phyloP scores from a whole-genome alignment of 108 stramenopile genomes.

The Skeletonema tropicum region DNA sequence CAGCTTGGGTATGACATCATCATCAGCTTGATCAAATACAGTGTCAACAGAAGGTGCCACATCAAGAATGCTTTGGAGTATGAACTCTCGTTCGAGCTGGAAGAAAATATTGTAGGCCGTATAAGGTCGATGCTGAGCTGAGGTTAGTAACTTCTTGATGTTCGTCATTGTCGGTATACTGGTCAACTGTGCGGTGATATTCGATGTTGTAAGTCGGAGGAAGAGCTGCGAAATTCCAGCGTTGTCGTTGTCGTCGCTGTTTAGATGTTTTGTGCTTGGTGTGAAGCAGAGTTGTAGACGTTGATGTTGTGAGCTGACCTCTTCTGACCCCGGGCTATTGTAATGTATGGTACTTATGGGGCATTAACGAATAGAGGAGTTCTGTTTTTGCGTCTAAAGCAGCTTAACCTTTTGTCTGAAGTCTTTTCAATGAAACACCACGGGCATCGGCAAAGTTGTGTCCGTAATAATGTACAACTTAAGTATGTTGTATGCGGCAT shows the following conservation, averaged over 20 bases:
- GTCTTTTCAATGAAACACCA: no score
- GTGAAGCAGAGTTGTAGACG: not conserved
- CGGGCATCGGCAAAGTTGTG: no score
- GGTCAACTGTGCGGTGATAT: not conserved
- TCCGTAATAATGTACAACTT: no score
- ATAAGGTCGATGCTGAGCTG: constrained; percentile 18
- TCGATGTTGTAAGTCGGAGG: not conserved
- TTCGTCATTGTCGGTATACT: not conserved
- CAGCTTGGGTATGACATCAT: constrained; percentile 24
- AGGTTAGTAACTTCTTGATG: not conserved
- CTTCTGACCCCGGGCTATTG: not conserved
- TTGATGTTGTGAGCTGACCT: not conserved
- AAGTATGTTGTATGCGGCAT: no score
- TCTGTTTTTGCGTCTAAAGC: not conserved
- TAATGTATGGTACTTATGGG: not conserved
- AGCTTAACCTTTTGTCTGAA: not conserved
- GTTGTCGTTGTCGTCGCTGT: not conserved
- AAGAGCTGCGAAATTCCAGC: not conserved
- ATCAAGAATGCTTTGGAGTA: constrained; percentile 27
- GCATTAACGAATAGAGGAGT: not conserved
- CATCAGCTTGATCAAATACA: constrained; percentile 13
- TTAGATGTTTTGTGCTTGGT: not conserved
- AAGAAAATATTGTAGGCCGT: constrained; percentile 43
- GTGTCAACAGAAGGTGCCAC: constrained; percentile 9
- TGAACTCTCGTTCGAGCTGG: constrained; percentile 43